Evolutionary conservation across 768 basidiomycete species (phyloP).

Genomic region (Tulasnella sp.): DNA sequence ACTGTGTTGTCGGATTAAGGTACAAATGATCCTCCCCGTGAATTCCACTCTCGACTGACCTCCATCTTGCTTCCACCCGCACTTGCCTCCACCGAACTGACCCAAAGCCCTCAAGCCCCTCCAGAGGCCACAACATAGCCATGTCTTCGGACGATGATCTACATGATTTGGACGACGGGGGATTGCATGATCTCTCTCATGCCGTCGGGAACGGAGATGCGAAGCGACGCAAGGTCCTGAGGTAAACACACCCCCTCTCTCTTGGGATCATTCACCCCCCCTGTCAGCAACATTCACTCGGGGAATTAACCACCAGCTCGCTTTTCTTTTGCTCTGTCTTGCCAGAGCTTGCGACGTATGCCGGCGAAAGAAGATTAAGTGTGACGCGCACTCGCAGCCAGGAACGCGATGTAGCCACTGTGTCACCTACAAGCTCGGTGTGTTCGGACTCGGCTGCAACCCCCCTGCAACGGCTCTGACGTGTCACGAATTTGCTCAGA

Average conservation of each 20-base stretch:
- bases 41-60: slow-evolving; percentile 1
- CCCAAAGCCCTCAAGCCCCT: not conserved
- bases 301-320: not conserved
- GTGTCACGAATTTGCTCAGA: slow-evolving; percentile 39
- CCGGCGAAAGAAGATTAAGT: slow-evolving; percentile 72
- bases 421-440: slow-evolving; percentile 52
- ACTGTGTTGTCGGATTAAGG: not conserved
- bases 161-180: not conserved
- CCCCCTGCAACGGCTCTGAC: slow-evolving; percentile 32
- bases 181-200: slow-evolving; percentile 4
- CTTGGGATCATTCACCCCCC: not conserved
- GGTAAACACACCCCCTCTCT: not conserved
- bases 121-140: not conserved
- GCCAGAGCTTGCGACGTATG: slow-evolving; percentile 73
- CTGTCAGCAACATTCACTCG: not conserved
- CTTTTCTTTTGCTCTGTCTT: not conserved
- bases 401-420: slow-evolving; percentile 26
- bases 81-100: not conserved
- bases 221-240: slow-evolving; percentile 21
- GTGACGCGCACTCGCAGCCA: slow-evolving; percentile 8
- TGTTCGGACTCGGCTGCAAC: slow-evolving; percentile 31
- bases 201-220: not conserved
- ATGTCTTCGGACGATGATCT: slow-evolving; percentile 26
- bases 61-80: not conserved
- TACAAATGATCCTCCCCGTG: slow-evolving; percentile 1